These are phyloP conservation scores for Nidularia sp. DNA, from an alignment of 768 basidiomycete species.

Conservation along the genomic window DNA sequence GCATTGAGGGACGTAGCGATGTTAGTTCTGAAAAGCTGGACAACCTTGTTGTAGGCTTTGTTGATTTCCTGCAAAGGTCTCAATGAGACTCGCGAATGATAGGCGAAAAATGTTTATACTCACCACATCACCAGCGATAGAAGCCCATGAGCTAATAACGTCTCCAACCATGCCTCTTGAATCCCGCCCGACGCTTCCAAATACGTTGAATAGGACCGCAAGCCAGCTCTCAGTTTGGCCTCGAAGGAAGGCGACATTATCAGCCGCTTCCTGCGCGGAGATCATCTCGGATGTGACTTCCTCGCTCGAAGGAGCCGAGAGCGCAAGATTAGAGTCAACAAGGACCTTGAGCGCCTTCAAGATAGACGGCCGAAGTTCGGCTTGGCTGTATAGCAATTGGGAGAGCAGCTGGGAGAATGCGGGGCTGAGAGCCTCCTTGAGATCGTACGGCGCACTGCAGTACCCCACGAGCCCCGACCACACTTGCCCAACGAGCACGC, in stretches of 20 bases:
- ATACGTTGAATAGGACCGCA: conserved; percentile 95
- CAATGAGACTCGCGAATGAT: conserved; percentile 6
- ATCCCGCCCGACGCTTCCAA: conserved; percentile 78
- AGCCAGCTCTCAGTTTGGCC: conserved; percentile 90
- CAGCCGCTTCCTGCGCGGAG: conserved; percentile 53
- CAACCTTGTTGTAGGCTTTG: conserved; percentile 79
- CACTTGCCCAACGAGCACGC: conserved; percentile 86
- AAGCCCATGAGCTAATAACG: conserved; percentile 83
- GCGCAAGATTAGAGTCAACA: conserved; percentile 72
- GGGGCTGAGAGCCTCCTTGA: conserved; percentile 69
- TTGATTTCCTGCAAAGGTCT: conserved; percentile 52
- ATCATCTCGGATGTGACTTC: conserved; percentile 29
- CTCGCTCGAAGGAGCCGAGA: conserved; percentile 35
- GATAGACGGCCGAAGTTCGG: conserved; percentile 76
- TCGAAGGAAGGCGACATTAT: conserved; percentile 69
- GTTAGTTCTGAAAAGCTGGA: conserved; percentile 65
- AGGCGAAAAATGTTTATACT: not conserved
- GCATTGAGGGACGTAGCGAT: conserved; percentile 35
- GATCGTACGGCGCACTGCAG: conserved; percentile 76
- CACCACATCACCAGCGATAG: conserved; percentile 72
- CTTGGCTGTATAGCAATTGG: conserved; percentile 88
- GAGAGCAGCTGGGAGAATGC: conserved; percentile 88
- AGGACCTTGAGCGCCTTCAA: conserved; percentile 77
- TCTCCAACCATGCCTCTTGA: conserved; percentile 77
- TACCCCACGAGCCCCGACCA: conserved; percentile 93